Evolutionary conservation across 2,329 filamentous ascomycete species (phyloP).

Genomic region (Moelleriella libera): DNA sequence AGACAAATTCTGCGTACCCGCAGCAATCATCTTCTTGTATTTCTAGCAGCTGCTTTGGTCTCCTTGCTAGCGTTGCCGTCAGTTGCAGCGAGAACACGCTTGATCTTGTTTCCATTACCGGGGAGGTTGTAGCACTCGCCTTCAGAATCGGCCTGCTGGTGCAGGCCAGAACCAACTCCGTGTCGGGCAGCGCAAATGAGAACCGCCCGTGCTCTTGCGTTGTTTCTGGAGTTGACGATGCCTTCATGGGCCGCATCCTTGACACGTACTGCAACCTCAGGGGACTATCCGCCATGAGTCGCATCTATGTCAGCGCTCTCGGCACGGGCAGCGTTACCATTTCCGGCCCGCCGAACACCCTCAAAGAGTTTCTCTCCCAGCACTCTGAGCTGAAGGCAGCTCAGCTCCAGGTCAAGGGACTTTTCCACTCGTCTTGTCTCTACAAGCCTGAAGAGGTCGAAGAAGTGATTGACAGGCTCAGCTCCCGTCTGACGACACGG

Average conservation of each 20-base stretch:
- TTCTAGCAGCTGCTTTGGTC: conserved; percentile 1
- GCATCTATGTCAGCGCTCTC: not conserved
- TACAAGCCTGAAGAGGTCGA: not conserved
- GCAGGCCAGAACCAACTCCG: not conserved
- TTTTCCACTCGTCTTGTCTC: not conserved
- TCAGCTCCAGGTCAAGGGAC: not conserved
- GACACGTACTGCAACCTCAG: not conserved
- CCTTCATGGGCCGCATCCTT: not conserved
- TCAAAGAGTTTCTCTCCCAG: not conserved
- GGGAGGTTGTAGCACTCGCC: not conserved
- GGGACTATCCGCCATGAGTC: not conserved
- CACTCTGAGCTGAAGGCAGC: not conserved
- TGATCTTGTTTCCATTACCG: not conserved
- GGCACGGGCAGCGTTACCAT: not conserved
- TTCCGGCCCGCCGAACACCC: not conserved
- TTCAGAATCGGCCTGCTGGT: conserved; percentile 1
- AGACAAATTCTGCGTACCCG: not conserved
- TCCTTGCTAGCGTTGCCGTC: not conserved
- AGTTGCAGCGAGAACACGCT: conserved; percentile 1
- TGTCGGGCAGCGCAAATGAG: not conserved
- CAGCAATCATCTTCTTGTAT: not conserved
- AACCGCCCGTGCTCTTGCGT: not conserved
- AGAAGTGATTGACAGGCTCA: not conserved
- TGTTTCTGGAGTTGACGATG: not conserved
- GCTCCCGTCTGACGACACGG: not conserved